phyloP scores from a whole-genome alignment of 2,329 filamentous ascomycete genomes.

The Rutstroemia sp. region DNA sequence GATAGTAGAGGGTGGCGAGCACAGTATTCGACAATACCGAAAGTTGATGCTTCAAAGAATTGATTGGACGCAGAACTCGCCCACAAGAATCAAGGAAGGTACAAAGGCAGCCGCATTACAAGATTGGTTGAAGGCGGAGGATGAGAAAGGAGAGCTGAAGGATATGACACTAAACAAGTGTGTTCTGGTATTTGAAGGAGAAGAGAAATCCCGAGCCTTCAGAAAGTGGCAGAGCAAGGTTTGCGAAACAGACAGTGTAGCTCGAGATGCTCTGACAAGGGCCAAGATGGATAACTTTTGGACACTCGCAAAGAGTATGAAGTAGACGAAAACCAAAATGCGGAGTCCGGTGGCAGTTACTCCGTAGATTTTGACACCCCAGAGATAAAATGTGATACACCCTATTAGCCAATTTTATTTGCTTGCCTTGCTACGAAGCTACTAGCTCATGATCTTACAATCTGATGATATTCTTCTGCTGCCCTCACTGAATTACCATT shows the following conservation, averaged over 20 bases:
- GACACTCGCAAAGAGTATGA: slow-evolving; percentile 69
- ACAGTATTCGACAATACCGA: slow-evolving; percentile 77
- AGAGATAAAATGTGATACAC: background rate
- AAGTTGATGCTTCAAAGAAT: slow-evolving; percentile 92
- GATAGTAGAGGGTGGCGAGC: slow-evolving; percentile 82
- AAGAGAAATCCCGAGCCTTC: slow-evolving; percentile 72
- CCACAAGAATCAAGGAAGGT: slow-evolving; percentile 53
- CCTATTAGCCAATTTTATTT: background rate
- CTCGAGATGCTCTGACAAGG: slow-evolving; percentile 69
- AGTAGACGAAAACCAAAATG: slow-evolving; percentile 13
- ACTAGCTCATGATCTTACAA: slow-evolving; percentile 1
- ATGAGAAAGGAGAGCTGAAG: slow-evolving; percentile 70
- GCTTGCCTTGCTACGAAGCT: background rate
- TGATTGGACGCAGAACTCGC: slow-evolving; percentile 86
- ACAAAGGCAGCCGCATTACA: slow-evolving; percentile 57
- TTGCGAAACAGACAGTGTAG: slow-evolving; percentile 89
- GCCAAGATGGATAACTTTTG: slow-evolving; percentile 95
- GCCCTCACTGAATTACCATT: background rate
- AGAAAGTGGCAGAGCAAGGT: slow-evolving; percentile 82
- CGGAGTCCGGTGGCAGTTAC: background rate
- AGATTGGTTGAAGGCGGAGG: slow-evolving; percentile 72
- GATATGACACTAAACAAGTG: slow-evolving; percentile 80
- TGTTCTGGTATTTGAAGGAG: slow-evolving; percentile 81
- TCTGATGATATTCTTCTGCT: background rate
- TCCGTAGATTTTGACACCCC: background rate